Base-by-base conservation (phyloP, 1,284 basidiomycete species). In the Xerocomus amazonicus region DNA sequence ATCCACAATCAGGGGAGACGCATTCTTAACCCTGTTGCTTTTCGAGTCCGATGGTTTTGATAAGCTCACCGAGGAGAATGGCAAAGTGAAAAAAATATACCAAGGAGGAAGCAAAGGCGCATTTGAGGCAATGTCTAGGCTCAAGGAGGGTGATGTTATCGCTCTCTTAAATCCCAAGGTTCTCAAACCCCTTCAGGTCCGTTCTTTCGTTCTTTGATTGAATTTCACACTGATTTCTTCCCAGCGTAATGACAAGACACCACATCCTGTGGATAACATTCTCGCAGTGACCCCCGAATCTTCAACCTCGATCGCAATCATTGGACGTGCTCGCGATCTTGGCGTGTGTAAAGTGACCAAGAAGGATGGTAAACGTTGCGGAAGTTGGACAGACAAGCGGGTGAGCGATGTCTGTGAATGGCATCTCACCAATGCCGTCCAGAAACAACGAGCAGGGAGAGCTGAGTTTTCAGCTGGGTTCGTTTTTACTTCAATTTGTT, bases 61-160 rank as follows among this genome's bases (percentile, higher is more conserved):
- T 51, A 58, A 76, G 9, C 56, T 87, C 16, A 72, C 70, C 2
- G 67, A 67, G 19, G 79, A 78, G 13, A 71, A 77, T 44, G 67
- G 73, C 19, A 74, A 72, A 47, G 76, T 77, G 38, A 73, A 78
- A 59, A 88, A 83, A 59, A 58, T 84, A 0, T 96, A 92, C 65
- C 79, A 78, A 53, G 94, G 95, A 1, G 95, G 96, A 1, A 94
- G 91, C 55, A 81, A 83, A 2, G 95, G 96, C 6, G 95, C 95
- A 0, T 99, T 92, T 63, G 96, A 98, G 66, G 76, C 79, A 51
- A 81, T 91, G 70, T 85, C 88, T 50, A 91, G 90, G 63, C 72
- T 96, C 53, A 82, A 81, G 43, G 89, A 93, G 55, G 96, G 96
- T 1, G 87, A 91, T 41, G 90, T 98, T 3, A 75, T 99, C 26